Evolutionary conservation across 2,329 filamentous ascomycete genomes (phyloP).

Genomic region (Colletotrichum lentis): DNA sequence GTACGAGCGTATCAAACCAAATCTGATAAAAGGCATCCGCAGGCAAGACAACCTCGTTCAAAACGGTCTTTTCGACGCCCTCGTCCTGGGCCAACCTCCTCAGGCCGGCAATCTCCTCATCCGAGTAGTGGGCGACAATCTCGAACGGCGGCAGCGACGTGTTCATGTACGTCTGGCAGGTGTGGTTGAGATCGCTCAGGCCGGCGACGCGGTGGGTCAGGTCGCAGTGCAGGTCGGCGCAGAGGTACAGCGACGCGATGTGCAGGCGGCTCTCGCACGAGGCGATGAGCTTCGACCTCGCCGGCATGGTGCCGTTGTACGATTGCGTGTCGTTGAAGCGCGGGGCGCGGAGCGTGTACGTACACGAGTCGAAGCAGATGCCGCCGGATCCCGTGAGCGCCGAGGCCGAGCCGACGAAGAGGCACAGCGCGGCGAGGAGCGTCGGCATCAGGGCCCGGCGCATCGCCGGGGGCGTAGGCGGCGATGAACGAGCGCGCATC

Average conservation of each 20-base stretch:
- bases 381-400: constrained; percentile 19
- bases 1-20: constrained; percentile 52
- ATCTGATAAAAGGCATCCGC: constrained; percentile 46
- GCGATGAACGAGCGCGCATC: constrained; percentile 25
- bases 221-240: constrained; percentile 49
- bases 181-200: constrained; percentile 46
- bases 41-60: constrained; percentile 48
- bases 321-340: constrained; percentile 46
- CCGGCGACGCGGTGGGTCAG: constrained; percentile 41
- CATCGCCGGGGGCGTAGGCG: neutral
- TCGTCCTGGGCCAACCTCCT: constrained; percentile 45
- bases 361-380: constrained; percentile 48
- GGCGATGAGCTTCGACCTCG: constrained; percentile 38
- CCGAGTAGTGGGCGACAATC: constrained; percentile 47
- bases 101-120: constrained; percentile 46
- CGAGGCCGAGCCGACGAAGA: constrained; percentile 23
- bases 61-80: constrained; percentile 9
- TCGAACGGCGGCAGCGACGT: constrained; percentile 47
- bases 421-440: constrained; percentile 15
- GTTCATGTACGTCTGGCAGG: constrained; percentile 44
- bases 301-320: constrained; percentile 26
- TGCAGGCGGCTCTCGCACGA: constrained; percentile 45
- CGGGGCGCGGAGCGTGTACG: constrained; percentile 42
- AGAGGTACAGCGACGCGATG: constrained; percentile 50
- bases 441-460: constrained; percentile 3